A percentile compares a stretch with the other conserved stretches of the same genome.
Evolutionary conservation across 495 filamentous ascomycete genomes (phyloP).

Genomic region (Xylaria palmicola): DNA sequence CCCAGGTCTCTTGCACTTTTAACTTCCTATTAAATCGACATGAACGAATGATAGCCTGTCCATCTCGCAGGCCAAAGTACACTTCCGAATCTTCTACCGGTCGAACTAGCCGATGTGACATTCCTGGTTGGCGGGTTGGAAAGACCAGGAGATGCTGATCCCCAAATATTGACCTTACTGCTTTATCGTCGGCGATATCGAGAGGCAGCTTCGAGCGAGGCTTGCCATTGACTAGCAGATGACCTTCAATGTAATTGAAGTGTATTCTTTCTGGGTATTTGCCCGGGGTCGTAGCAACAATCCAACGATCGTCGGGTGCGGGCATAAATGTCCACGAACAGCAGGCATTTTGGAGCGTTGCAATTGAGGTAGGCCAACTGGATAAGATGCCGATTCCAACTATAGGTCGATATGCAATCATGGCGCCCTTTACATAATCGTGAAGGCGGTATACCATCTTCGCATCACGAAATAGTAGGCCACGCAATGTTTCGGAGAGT

Average conservation of each 20-base stretch:
- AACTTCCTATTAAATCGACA: neutral
- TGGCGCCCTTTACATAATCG: conserved; percentile 27
- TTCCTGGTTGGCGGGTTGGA: conserved; percentile 45
- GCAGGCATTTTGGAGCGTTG: neutral
- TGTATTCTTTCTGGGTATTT: conserved; percentile 29
- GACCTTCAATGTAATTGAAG: conserved; percentile 49
- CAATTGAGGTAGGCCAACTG: conserved; percentile 1
- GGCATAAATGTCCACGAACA: conserved; percentile 26
- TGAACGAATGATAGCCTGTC: conserved; percentile 40
- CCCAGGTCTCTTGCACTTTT: conserved; percentile 17
- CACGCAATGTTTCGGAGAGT: conserved; percentile 29
- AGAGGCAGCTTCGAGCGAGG: conserved; percentile 43
- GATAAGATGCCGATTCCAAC: conserved; percentile 31
- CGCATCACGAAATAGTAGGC: conserved; percentile 47
- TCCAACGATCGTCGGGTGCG: conserved; percentile 34
- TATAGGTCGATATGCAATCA: conserved; percentile 21
- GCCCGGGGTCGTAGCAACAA: conserved; percentile 19
- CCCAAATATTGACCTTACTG: conserved; percentile 49
- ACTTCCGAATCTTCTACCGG: conserved; percentile 36
- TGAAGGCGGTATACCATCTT: conserved; percentile 44
- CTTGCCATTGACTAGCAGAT: conserved; percentile 48
- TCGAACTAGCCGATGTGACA: conserved; percentile 43
- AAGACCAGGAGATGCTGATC: conserved; percentile 45
- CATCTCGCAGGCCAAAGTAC: conserved; percentile 48
- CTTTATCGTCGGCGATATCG: conserved; percentile 34